Conservation (phyloP, 768 basidiomycete genomes). For the Cystofilobasidium macerans region DNA sequence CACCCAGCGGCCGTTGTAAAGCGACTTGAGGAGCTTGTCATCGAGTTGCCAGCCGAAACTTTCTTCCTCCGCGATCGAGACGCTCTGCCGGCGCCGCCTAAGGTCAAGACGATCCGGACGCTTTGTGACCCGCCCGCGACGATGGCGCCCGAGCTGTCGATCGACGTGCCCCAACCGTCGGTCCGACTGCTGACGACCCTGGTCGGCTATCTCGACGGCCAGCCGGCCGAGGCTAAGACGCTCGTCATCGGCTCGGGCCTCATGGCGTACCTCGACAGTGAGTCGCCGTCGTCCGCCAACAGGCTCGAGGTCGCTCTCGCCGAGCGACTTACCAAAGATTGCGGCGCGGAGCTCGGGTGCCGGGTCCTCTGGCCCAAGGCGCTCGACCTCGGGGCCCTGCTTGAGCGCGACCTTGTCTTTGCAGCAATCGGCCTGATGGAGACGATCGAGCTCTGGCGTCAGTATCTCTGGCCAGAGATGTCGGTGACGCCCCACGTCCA, state of each 20-base stretch:
- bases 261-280: background rate
- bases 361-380: background rate
- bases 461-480: background rate
- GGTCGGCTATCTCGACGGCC: background rate
- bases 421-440: background rate
- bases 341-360: background rate
- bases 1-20: background rate
- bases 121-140: background rate
- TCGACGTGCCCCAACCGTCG: background rate
- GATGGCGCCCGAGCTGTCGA: no score
- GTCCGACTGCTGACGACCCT: background rate
- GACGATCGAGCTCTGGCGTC: background rate
- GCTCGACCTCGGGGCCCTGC: background rate
- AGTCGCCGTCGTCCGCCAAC: background rate
- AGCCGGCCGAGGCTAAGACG: background rate
- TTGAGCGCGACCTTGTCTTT: background rate
- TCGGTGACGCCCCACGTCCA: no score
- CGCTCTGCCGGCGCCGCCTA: background rate
- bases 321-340: background rate
- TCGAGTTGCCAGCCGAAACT: background rate
- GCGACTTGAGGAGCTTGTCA: background rate
- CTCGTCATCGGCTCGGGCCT: background rate
- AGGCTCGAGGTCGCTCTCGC: background rate
- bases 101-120: conserved; percentile 1
- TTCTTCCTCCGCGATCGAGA: background rate